phyloP scores from a whole-genome alignment of 495 filamentous ascomycete genomes.

The Penicillium dipodomyicola region DNA sequence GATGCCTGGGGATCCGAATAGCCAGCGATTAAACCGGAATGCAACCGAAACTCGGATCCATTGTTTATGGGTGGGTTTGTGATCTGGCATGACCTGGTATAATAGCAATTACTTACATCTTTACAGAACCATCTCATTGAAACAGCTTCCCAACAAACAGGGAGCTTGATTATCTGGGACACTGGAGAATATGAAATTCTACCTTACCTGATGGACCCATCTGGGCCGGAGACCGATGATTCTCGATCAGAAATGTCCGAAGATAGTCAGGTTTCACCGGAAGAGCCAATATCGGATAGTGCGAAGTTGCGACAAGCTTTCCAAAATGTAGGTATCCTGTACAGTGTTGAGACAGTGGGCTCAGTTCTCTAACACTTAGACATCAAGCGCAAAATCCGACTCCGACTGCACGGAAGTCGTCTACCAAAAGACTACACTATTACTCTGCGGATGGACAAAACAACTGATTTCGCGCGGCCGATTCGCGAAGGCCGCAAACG shows the following conservation, averaged over 20 bases:
- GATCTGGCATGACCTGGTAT: neutral
- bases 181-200: conserved; percentile 64
- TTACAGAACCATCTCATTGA: conserved; percentile 65
- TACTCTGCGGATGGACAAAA: conserved; percentile 52
- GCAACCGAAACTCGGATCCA: conserved; percentile 68
- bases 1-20: conserved; percentile 62
- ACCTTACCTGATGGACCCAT: conserved; percentile 35
- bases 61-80: conserved; percentile 57
- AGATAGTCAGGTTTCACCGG: neutral
- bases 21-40: conserved; percentile 54
- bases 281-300: conserved; percentile 43
- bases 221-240: conserved; percentile 45
- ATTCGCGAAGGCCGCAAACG: conserved; percentile 31
- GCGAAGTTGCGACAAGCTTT: conserved; percentile 56
- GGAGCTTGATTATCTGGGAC: conserved; percentile 69
- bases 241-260: conserved; percentile 34
- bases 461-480: conserved; percentile 38
- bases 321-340: conserved; percentile 35
- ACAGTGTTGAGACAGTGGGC: neutral
- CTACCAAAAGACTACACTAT: conserved; percentile 59
- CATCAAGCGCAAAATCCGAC: conserved; percentile 54
- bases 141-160: conserved; percentile 56
- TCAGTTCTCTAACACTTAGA: neutral
- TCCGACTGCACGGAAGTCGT: conserved; percentile 58
- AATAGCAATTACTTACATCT: neutral